A percentile compares a stretch with the other conserved stretches of the same genome.
These are phyloP conservation scores for Pelargonium australe DNA, from an alignment of 441 rosid species.

Conservation along the genomic window DNA sequence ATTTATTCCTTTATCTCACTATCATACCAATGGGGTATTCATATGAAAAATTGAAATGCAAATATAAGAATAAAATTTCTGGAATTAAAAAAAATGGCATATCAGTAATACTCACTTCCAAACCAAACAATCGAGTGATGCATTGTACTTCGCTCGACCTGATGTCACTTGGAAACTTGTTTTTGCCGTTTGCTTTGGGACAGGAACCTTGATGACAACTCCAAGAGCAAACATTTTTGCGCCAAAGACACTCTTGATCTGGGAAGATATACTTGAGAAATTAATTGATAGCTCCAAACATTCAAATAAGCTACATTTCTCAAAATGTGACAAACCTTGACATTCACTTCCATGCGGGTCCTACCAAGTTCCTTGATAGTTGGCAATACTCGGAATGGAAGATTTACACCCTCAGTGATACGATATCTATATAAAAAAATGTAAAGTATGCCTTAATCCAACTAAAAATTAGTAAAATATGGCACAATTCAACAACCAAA, in stretches of 20 bases:
- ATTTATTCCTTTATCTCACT: neutral
- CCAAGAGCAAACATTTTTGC: conserved; percentile 99
- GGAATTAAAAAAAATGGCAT: neutral
- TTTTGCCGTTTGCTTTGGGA: conserved; percentile 98
- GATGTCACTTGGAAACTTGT: conserved; percentile 94
- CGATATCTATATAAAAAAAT: conserved; percentile 49
- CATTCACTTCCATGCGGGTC: conserved; percentile 95
- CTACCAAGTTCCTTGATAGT: conserved; percentile 97
- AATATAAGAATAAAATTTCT: no score
- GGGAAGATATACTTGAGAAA: conserved; percentile 19
- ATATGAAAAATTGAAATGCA: neutral
- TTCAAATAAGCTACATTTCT: neutral
- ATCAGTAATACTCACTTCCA: conserved; percentile 5
- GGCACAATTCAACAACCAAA: neutral
- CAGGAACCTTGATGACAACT: conserved; percentile 91
- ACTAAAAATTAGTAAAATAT: neutral
- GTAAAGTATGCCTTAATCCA: neutral
- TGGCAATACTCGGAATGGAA: conserved; percentile 92
- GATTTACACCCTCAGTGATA: conserved; percentile 95
- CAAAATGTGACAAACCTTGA: conserved; percentile 45
- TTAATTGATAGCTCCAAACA: neutral
- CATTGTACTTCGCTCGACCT: conserved; percentile 95
- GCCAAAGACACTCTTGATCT: conserved; percentile 98
- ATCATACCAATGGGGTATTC: no score
- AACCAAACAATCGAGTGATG: conserved; percentile 67